Base-by-base conservation (phyloP, 2,329 filamentous ascomycete species). In the Alternaria burnsii region DNA sequence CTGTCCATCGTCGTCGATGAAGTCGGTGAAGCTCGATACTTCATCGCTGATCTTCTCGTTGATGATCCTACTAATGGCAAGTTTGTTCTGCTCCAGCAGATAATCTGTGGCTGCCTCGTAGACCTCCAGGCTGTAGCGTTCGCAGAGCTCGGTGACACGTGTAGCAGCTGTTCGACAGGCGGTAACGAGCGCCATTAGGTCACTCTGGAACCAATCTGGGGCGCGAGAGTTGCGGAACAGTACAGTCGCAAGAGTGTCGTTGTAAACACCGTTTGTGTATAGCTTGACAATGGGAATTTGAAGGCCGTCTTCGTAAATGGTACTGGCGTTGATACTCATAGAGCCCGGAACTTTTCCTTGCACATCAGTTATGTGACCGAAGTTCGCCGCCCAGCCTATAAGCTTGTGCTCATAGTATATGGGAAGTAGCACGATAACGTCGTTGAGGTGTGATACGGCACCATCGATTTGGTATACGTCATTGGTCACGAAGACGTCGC, bases 401-500 rank as follows among this genome's bases (percentile, higher is more conserved):
- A 84, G 71, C 20, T 75, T 70, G 57, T 80, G 76, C 10, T 82
- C 63, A 53, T 81, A 76, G 63, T 82, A 82, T 36, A 85, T 84
- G 2, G 83, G 83, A 2, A 84, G 67, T 1, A 85, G 65, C 1
- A 84, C 78, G n/a, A 85, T 82, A 5, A 84, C 79, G 58, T 84
- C 82, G 71, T 84, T 84, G 5, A 84, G 69, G 65, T 85, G 82
- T 6, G 80, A 84, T 30, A 85, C 81, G 6, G 83, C 82, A 9
- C 83, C 83, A 26, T 81, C 76, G 0, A 83, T 79, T 50, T 82
- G 79, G 61, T 84, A 85, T 4, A 81, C 80, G 50, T 85, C 83
- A 56, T 85, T 84, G 18, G 83, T 85, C 38, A 85, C 78, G 57
- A 84, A 85, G 1, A 84, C 70, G 52, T 85, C 83, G 1, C 82